A percentile compares a stretch with the other conserved stretches of the same genome.
Evolutionary conservation across 768 basidiomycete genomes (phyloP).

Genomic region (Ramaria sp.): DNA sequence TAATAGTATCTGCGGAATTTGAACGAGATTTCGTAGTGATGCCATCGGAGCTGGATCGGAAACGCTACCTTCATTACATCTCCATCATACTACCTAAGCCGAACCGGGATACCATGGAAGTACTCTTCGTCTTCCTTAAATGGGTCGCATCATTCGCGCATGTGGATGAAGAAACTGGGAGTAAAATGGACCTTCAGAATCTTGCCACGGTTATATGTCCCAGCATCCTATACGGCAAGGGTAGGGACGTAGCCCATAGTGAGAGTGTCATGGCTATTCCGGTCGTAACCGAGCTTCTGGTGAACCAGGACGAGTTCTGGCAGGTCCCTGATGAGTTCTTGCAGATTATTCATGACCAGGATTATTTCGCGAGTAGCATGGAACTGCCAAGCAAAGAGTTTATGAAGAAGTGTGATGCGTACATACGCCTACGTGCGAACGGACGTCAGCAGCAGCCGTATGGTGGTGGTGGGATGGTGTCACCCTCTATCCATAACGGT

Average conservation of each 20-base stretch:
- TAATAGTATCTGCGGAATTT: background rate
- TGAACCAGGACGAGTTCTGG: conserved; percentile 93
- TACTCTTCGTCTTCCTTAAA: conserved; percentile 95
- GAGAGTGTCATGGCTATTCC: conserved; percentile 87
- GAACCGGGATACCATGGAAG: conserved; percentile 96
- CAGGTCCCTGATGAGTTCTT: conserved; percentile 88
- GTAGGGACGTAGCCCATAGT: conserved; percentile 77
- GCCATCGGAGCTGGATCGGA: conserved; percentile 64
- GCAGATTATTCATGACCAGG: conserved; percentile 79
- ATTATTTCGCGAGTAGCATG: conserved; percentile 79
- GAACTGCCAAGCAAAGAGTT: conserved; percentile 94
- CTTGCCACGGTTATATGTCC: conserved; percentile 96
- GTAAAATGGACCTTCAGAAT: conserved; percentile 96
- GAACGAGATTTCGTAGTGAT: conserved; percentile 39
- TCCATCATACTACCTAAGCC: conserved; percentile 82
- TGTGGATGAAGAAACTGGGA: conserved; percentile 92
- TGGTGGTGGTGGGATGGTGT: background rate
- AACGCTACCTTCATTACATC: conserved; percentile 74
- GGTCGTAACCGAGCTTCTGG: conserved; percentile 77
- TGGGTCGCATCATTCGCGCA: conserved; percentile 99
- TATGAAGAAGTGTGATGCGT: conserved; percentile 90
- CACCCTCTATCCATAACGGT: background rate
- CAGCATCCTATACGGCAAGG: conserved; percentile 84
- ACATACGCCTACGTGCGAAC: conserved; percentile 48
- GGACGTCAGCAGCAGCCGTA: conserved; percentile 27